These are phyloP conservation scores for Coemansia sp. DNA, from an alignment of 192 early-diverging fungal genomes.

Conservation along the genomic window DNA sequence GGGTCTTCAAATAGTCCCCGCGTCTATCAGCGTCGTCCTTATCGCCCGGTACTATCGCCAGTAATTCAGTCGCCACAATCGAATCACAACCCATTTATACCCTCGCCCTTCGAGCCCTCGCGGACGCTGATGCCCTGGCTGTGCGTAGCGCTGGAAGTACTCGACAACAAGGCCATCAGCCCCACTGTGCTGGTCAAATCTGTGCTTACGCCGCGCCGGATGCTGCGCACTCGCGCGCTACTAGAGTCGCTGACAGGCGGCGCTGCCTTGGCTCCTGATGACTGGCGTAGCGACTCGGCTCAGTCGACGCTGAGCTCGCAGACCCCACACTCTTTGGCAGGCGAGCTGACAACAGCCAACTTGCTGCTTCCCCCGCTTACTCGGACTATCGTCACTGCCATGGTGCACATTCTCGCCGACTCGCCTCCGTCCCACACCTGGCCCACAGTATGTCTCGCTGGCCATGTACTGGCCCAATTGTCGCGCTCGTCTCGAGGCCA, in stretches of 20 bases:
- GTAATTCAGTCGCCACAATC: neutral
- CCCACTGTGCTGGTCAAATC: constrained; percentile 49
- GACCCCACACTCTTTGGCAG: neutral
- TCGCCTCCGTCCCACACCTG: constrained; percentile 31
- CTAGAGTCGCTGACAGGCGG: constrained; percentile 50
- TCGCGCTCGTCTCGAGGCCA: constrained; percentile 20
- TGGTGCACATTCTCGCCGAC: constrained; percentile 47
- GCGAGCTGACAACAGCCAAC: neutral
- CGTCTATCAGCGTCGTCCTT: neutral
- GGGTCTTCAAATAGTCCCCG: neutral
- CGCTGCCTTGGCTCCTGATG: constrained; percentile 11
- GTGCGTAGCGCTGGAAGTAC: constrained; percentile 36
- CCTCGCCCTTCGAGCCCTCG: constrained; percentile 42
- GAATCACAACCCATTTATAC: constrained; percentile 35
- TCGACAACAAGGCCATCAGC: constrained; percentile 57
- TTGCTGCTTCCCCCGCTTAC: constrained; percentile 25
- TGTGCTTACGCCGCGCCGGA: constrained; percentile 47
- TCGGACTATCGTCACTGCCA: constrained; percentile 25
- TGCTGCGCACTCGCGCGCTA: constrained; percentile 51
- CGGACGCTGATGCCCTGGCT: constrained; percentile 53
- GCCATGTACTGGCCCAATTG: constrained; percentile 35
- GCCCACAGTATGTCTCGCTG: constrained; percentile 41
- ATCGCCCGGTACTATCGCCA: neutral
- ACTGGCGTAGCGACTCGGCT: constrained; percentile 39
- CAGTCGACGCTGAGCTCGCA: constrained; percentile 14